Base-by-base conservation (phyloP, 2,329 filamentous ascomycete genomes). In the Intubia oerlemansii region DNA sequence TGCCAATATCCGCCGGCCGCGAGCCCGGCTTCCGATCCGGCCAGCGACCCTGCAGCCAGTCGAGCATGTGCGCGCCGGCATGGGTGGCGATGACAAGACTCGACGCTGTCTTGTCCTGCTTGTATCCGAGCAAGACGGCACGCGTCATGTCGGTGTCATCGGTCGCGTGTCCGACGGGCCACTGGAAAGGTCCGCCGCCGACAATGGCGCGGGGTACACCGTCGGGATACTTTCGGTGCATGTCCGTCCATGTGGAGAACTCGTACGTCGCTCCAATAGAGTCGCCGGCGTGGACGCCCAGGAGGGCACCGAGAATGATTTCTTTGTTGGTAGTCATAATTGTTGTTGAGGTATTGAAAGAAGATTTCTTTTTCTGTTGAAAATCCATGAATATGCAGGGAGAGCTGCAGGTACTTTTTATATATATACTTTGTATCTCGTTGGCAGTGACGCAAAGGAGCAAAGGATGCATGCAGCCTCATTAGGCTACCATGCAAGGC, bases 121-220 rank as follows among this genome's bases (percentile, higher is more conserved):
- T 40, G 34, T 59, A 59, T 4, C 53, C 53, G 10, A 59, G 45
- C 5, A 59, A 42, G 1, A 58, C 50, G 8, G 48, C 54, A 5
- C 55, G 52, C 5, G 53, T 56, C 36, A 59, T 42, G 36, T 59
- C 55, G 1, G 55, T 59, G 37, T 59, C 55, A 38, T 59, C 55
- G 16, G 56, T 59, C 11, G 55, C 55, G 32, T 53, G 47, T 7
- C 57, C 56, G 1, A 48, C 34, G 0, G 47, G 32, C 55, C 56
- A 59, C 13, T 24, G 9, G 32, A 59, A 57, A 2, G 39, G 33
- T 0, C 57, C 57, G 27, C 57, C 56, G 27, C 56, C 56, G 12
- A 54, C 37, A 19, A 60, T 57, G 8, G 50, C 44, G 23, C 49
- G 29, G 4, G 29, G 48, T 3, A 54, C 35, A 11, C 50, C 52